Evolutionary conservation across 768 basidiomycete species (phyloP).

Genomic region (Cyclocybe cylindracea): DNA sequence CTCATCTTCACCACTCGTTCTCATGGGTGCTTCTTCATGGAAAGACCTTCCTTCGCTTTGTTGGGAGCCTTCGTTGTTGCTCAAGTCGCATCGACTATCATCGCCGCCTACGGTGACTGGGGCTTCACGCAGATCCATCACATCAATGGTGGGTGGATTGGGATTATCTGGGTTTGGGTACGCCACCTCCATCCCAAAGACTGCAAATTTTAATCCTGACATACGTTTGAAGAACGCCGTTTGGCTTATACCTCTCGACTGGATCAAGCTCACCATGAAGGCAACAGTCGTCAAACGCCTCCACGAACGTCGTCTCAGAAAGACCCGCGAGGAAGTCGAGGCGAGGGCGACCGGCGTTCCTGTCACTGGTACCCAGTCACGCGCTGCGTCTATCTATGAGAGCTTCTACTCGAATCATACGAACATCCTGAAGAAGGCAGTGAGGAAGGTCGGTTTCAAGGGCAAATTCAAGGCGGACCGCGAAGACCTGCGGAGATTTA

Average conservation of each 20-base stretch:
- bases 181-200: conserved; percentile 24
- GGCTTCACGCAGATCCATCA: conserved; percentile 83
- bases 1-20: conserved; percentile 95
- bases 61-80: conserved; percentile 90
- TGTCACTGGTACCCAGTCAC: conserved; percentile 84
- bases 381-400: conserved; percentile 88
- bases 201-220: background rate
- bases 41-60: conserved; percentile 89
- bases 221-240: conserved; percentile 70
- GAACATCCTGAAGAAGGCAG: conserved; percentile 85
- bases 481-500: conserved; percentile 83
- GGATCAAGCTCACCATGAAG: conserved; percentile 97
- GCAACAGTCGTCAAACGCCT: conserved; percentile 85
- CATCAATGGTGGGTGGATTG: conserved; percentile 94
- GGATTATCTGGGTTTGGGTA: conserved; percentile 97
- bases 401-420: conserved; percentile 95
- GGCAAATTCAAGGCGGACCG: conserved; percentile 75
- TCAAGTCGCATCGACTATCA: conserved; percentile 94
- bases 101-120: conserved; percentile 93
- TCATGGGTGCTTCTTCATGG: conserved; percentile 96
- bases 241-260: conserved; percentile 95
- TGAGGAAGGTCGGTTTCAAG: conserved; percentile 85
- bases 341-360: conserved; percentile 52
- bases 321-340: conserved; percentile 32
- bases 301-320: conserved; percentile 63